Evolutionary conservation across 768 basidiomycete genomes (phyloP), one percentile per base, ranked within the genome.

Genomic region (Suillus plorans): DNA sequence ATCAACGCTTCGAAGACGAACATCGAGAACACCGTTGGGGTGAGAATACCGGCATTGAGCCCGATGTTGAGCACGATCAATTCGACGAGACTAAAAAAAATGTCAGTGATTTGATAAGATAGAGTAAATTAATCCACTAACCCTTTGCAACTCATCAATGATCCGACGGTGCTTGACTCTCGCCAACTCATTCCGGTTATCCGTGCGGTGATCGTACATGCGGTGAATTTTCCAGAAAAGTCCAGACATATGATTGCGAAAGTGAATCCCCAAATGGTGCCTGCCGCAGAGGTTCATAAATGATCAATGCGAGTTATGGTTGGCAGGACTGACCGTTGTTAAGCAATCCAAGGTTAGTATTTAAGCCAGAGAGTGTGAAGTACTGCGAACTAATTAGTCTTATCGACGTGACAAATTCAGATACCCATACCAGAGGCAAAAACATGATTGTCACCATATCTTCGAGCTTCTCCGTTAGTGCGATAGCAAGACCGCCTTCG

Each of bases 41-140:
- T 84, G 56, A 99, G 81, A 67, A 97, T 95, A 0, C 84, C 84
- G 6, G 92, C 94, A 2, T 83, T 80, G 14, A 96, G 79, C 2
- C 97, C 96, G 67, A 98, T 94, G 69, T 99, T 99, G 67, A 99
- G 89, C 13, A 99, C 97, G 71, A 99, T 97, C 55, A 98, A 80
- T 71, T 97, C 96, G 12, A 98, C 93, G 5, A 97, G 82, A 52
- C 91, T 92, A 18, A 5, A 37, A 37, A 61, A 22, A 39, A 22
- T 70, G 66, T 61, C 34, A 64, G 2, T 2, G 22, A 10, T 12
- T 18, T 64, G 58, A 41, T 42, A 65, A 18, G 41, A 0, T 39
- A 0, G 34, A 55, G 62, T 42, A 10, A 84, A 36, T 39, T 36
- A 12, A 49, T 45, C 56, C 64, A 90, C 81, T 45, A 64, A 91